Evolutionary conservation across 352 stramenopile species (phyloP).

Genomic region (Phytophthora macrochlamydospora): DNA sequence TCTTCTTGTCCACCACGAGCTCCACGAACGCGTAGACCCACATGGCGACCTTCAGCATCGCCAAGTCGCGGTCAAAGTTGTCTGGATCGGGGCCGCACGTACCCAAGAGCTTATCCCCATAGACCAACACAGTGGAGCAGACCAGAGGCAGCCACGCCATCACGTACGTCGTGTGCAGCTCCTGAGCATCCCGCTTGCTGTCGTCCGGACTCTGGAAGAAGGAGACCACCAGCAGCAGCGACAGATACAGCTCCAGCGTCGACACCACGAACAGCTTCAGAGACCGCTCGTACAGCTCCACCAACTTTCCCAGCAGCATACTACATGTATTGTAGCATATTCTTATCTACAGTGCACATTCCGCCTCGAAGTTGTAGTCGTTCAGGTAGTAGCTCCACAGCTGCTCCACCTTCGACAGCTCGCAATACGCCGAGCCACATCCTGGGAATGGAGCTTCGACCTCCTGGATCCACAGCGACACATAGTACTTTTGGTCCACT

Average conservation of each 20-base stretch:
- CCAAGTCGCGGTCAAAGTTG: slow-evolving; percentile 60
- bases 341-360: slow-evolving; percentile 33
- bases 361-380: slow-evolving; percentile 41
- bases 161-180: slow-evolving; percentile 55
- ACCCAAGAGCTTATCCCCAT: slow-evolving; percentile 41
- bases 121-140: slow-evolving; percentile 39
- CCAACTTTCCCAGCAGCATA: background rate
- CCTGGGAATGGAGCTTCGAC: slow-evolving; percentile 45
- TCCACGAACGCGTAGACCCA: slow-evolving; percentile 51
- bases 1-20: slow-evolving; percentile 55
- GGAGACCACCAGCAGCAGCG: slow-evolving; percentile 53
- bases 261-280: slow-evolving; percentile 57
- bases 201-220: slow-evolving; percentile 56
- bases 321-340: background rate
- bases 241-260: slow-evolving; percentile 58
- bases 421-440: slow-evolving; percentile 51
- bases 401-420: slow-evolving; percentile 46
- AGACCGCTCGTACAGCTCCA: slow-evolving; percentile 23
- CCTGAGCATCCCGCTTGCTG: slow-evolving; percentile 42
- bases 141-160: slow-evolving; percentile 57
- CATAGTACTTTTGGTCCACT: slow-evolving; percentile 47
- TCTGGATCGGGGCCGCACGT: slow-evolving; percentile 41
- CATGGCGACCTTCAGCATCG: slow-evolving; percentile 52
- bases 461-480: slow-evolving; percentile 60
- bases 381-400: slow-evolving; percentile 66